Base-by-base conservation (phyloP, 148 eudicot species). In the Simmondsia chinensis region DNA sequence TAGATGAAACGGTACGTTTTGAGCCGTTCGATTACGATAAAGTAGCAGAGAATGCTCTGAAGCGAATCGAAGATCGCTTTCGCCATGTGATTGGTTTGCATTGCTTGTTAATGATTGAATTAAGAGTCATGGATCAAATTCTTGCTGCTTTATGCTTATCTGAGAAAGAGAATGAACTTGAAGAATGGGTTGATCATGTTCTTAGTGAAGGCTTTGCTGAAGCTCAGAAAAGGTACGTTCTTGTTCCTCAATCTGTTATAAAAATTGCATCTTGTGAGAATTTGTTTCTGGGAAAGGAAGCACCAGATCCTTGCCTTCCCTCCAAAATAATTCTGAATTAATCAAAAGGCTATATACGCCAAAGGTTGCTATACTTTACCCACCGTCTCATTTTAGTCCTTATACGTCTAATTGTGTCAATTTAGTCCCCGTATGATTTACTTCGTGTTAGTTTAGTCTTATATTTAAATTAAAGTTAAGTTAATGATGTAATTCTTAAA, bases 181-280 rank as follows among this genome's bases (percentile, higher is more conserved):
- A 63, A 35, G 64, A 68, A 50, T 83, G 96, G 96, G 16, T 80
- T n/a, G 52, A 70, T 5, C 24, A 45, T n/a, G 94, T 87, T 9
- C 80, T 87, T 7, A 43, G 83, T 24, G 33, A 30, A 48, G 66
- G 71, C 19, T 76, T 87, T 68, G 39, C 33, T 9, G 89, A 87
- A 63, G 89, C 79, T 37, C 65, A 59, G 9, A 63, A 61, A 29
- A 65, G 37, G 55, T 60, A 63, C 59, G 54, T 60, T 11, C 51
- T 70, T 19, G 41, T 50, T 9, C 34, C 48, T 33, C 39, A 53
- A 11, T 41, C 64, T 17, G 75, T 24, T 42, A 33, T 56, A 2
- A 22, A 43, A 34, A 13, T 63, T 23, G 33, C 56, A 20, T 28
- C 46, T 33, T 42, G 56, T 28, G 68, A 35, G 26, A 23, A 37